Evolutionary conservation across 257 asterid genomes (phyloP), one percentile per base, ranked within the genome.

Genomic region (Anisodus tanguticus): DNA sequence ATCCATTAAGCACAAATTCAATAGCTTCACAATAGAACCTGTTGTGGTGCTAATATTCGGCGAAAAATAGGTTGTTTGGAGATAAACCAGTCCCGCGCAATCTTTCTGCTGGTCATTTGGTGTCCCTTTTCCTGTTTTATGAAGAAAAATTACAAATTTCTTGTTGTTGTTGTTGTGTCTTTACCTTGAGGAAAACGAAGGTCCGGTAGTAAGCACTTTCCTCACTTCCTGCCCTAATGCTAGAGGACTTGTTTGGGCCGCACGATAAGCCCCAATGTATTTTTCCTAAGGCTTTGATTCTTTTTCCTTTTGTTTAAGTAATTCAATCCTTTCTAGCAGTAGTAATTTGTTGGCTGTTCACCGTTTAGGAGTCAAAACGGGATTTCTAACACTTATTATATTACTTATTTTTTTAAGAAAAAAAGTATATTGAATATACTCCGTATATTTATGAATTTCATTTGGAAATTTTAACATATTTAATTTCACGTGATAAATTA

Each of bases 91-190:
- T 94, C 97, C 35, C 97, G 90, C 55, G 90, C 91, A 59, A 94
- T 85, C 85, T 92, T 93, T 82, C 93, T 90, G 90, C 90, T 80
- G 53, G 94, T 97, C 98, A 94, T 94, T 43, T 31, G 49, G 31
- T 53, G 15, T 1, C 26, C 26, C 26, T 15, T 67, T 26, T 26
- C 2, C 22, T 51, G 12, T 51, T 51, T 53, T 26, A 4, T 15
- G 64, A 76, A 76, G 26, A 26, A 3, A 35, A 51, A 12, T 3
- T 6, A 16, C 49, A 77, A 57, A 8, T 53, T 53, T 31, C 26
- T 77, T 49, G 3, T 16, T 69, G 12, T 4, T 69, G 12, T 4
- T 51, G 55, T 17, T 59, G 66, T 1, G 62, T 55, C 62, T 55
- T 55, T 12, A 55, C 19, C 62, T 2, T 41, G 9, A 12, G 10